Conservation (phyloP, 2,329 filamentous ascomycete genomes). For the Colletotrichum caudatum region DNA sequence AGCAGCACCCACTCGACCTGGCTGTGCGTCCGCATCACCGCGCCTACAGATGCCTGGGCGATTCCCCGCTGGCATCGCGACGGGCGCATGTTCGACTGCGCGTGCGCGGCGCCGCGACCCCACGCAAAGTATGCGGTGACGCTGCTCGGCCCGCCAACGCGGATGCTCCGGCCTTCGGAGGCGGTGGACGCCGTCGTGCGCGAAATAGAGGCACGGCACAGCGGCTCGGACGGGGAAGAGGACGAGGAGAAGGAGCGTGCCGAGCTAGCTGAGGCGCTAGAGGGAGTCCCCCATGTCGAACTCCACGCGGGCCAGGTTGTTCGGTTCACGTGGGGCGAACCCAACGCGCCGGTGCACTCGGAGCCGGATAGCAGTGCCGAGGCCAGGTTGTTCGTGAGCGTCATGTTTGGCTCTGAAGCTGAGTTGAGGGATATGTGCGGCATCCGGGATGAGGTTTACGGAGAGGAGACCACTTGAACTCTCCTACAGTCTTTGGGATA, state of each 20-base stretch:
- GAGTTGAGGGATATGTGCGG: slow-evolving; percentile 36
- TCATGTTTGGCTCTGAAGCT: slow-evolving; percentile 30
- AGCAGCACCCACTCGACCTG: slow-evolving; percentile 24
- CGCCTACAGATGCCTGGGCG: slow-evolving; percentile 11
- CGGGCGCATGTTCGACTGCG: slow-evolving; percentile 35
- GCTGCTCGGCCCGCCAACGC: slow-evolving; percentile 34
- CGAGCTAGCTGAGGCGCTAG: slow-evolving; percentile 8
- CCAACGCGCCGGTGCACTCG: slow-evolving; percentile 34
- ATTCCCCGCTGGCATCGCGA: slow-evolving; percentile 38
- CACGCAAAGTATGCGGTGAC: slow-evolving; percentile 39
- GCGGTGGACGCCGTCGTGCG: background rate
- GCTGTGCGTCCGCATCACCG: slow-evolving; percentile 27
- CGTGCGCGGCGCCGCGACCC: slow-evolving; percentile 10
- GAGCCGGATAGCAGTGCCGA: slow-evolving; percentile 31
- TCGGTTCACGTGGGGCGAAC: slow-evolving; percentile 33
- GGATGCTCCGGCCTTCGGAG: slow-evolving; percentile 10
- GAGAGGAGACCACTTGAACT: slow-evolving; percentile 4
- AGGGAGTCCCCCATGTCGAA: background rate
- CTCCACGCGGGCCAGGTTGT: slow-evolving; percentile 25
- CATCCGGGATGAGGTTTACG: slow-evolving; percentile 4
- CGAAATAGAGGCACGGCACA: background rate
- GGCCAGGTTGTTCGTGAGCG: slow-evolving; percentile 29
- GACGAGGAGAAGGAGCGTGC: background rate
- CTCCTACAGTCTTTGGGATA: background rate
- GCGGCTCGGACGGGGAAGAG: background rate